A percentile compares a stretch with the other conserved stretches of the same genome.
phyloP scores from a whole-genome alignment of 306 rosid genomes.

The Lagenaria siceraria region DNA sequence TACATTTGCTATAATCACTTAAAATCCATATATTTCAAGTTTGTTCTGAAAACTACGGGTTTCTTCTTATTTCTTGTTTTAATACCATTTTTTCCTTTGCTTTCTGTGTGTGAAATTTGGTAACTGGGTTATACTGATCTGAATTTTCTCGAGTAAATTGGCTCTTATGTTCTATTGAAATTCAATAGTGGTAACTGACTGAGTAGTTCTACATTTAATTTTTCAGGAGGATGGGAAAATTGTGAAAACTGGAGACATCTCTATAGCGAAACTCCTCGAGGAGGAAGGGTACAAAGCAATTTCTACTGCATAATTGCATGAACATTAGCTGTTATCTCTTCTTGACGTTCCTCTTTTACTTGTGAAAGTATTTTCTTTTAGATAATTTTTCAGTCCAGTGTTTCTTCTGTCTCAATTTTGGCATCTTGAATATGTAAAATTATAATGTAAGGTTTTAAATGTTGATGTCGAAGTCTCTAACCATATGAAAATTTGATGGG shows the following conservation, averaged over 20 bases:
- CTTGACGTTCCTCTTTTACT: conserved; percentile 9
- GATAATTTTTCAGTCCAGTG: neutral
- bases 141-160: neutral
- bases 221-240: conserved; percentile 70
- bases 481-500: too few species aligned
- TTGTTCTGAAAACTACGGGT: neutral
- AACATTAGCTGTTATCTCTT: conserved; percentile 3
- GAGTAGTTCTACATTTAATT: neutral
- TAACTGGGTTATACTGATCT: neutral
- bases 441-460: too few species aligned
- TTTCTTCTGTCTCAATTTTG: neutral
- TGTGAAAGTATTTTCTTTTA: neutral
- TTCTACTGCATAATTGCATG: conserved; percentile 23
- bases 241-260: conserved; percentile 61
- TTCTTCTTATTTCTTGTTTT: neutral
- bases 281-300: conserved; percentile 60
- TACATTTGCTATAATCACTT: neutral
- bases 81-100: neutral
- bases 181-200: neutral
- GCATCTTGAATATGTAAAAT: neutral
- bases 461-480: too few species aligned
- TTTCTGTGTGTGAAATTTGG: neutral
- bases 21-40: neutral
- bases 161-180: neutral
- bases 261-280: conserved; percentile 67